Percentiles rank a stretch among this genome's conserved stretches.
Conservation (phyloP, 2,329 filamentous ascomycete species). For the Acarospora socialis region DNA sequence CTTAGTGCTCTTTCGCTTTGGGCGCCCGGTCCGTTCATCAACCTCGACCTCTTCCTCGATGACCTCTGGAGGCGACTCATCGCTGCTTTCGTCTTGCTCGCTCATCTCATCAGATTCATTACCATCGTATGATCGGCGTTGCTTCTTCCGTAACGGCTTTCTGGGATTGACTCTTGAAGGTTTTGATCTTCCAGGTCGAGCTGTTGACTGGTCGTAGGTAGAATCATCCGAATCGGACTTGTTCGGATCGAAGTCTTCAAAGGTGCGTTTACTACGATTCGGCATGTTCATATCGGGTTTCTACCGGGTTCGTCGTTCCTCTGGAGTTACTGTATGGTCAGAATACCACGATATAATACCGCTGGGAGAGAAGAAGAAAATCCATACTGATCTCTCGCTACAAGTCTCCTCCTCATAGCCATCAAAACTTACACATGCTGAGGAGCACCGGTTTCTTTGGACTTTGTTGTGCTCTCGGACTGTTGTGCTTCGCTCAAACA, state of each 20-base stretch:
- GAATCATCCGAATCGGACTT: conserved; percentile 14
- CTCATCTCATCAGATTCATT: conserved; percentile 12
- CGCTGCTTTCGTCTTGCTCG: conserved; percentile 2
- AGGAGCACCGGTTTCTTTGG: no score
- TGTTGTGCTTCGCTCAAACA: no score
- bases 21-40: conserved; percentile 35
- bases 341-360: neutral
- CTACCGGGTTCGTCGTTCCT: no score
- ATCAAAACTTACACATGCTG: no score
- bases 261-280: conserved; percentile 8
- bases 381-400: no score
- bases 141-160: conserved; percentile 10
- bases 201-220: conserved; percentile 12
- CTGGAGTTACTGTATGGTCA: no score
- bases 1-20: conserved; percentile 41
- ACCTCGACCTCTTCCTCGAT: conserved; percentile 22
- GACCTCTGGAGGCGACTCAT: conserved; percentile 15
- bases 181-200: conserved; percentile 10
- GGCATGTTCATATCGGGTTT: no score
- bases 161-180: conserved; percentile 8
- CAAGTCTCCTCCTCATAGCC: no score
- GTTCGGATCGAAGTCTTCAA: conserved; percentile 12
- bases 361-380: neutral
- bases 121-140: conserved; percentile 9
- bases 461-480: no score